Percentiles rank a stretch among this genome's conserved stretches.
These are phyloP conservation scores for Scalesia atractyloides DNA, from an alignment of 129 eudicot species.

Conservation along the genomic window DNA sequence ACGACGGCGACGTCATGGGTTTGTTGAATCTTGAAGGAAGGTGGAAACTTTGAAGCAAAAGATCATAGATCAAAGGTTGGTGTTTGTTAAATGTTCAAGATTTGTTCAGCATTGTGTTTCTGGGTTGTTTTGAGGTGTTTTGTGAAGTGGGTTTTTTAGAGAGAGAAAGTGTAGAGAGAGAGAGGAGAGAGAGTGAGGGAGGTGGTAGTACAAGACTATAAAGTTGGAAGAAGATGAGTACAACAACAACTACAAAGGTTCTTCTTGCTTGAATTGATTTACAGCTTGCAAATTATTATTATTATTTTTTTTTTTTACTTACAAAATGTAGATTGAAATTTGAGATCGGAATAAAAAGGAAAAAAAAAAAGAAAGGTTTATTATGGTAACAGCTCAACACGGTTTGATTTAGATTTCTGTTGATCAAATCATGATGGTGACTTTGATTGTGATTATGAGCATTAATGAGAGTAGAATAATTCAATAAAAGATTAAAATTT, in stretches of 20 bases:
- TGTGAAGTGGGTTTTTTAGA: not conserved
- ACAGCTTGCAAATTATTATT: conserved; percentile 42
- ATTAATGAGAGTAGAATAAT: not conserved
- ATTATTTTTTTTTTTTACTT: not conserved
- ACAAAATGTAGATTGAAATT: not conserved
- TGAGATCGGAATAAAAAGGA: not conserved
- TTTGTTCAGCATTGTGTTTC: conserved; percentile 31
- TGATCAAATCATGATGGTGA: conserved; percentile 27
- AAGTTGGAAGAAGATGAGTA: conserved; percentile 34
- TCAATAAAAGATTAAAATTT: not conserved
- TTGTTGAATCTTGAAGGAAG: not conserved
- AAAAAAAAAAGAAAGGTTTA: not conserved
- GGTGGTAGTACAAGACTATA: conserved; percentile 24
- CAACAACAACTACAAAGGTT: conserved; percentile 28
- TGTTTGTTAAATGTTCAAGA: not conserved
- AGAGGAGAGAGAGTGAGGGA: conserved; percentile 10
- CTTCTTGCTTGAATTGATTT: conserved; percentile 35
- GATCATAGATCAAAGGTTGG: not conserved
- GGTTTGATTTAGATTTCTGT: conserved; percentile 24
- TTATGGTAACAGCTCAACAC: conserved; percentile 46
- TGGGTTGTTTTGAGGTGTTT: not conserved
- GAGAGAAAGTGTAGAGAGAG: conserved; percentile 18
- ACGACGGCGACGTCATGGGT: conserved; percentile 56
- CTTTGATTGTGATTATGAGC: conserved; percentile 18
- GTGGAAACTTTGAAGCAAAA: not conserved